Base-by-base conservation (phyloP, 805 yeast genomes). In the Ogataea populi-albae region DNA sequence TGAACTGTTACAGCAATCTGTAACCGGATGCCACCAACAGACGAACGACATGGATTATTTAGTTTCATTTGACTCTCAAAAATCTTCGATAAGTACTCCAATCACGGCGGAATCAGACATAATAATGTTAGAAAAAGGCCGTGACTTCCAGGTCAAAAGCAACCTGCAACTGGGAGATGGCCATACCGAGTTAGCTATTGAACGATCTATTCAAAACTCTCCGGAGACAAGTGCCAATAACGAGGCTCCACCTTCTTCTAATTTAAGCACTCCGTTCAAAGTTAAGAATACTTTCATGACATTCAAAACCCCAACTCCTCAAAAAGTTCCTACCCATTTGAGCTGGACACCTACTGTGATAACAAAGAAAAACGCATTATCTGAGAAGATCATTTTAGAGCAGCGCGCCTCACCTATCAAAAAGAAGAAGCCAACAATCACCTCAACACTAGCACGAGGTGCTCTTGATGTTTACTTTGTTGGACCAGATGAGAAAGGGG, bases 391-490 rank as follows among this genome's bases (percentile, higher is more conserved):
- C 27, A 47, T 58, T 10, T 45, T 49, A 43, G 59, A 53, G 31
- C 71, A 69, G 48, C 68, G 65, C 30, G 57, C 64, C n/a, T 65
- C 77, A 9, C 72, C 76, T 7, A 61, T 66, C 23, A 57, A 71
- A 39, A 64, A 70, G 53, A 66, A 69, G 40, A 66, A 68, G 35
- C 61, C 65, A 8, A 73, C 76, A 32, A 73, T 73, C 54, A 69
- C 76, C 12, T 79, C 93, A 1, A 75, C 88, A 7, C 59, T 89
- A 20, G 96, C 96, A 15, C 87, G 93, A 3, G 97, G 97, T 3
- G 83, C 86, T 31, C 75, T 89, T 27, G 98, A 91, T 56, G 75
- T 74, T 38, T 86, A 81, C 52, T 81, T 91, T 59, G 73, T 71
- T 34, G 95, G 95, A 1, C 88, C 96, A 5, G 82, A 84, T 46